These are phyloP conservation scores for Peronospora farinosa DNA, from an alignment of 352 stramenopile genomes.

Conservation along the genomic window DNA sequence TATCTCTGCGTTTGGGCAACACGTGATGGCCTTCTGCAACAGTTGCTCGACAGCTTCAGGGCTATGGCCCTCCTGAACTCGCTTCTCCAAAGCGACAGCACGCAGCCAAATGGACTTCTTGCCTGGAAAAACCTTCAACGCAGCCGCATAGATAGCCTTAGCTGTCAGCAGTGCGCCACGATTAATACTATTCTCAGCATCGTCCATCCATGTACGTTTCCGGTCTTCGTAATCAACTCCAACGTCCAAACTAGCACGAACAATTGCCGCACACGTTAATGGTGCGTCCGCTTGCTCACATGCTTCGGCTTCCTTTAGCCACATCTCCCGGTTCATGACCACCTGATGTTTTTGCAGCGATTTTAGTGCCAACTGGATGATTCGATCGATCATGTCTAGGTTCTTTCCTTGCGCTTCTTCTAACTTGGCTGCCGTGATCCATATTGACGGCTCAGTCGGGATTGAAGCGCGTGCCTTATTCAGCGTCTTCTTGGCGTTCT, in stretches of 20 bases:
- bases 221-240: slow-evolving; percentile 94
- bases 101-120: slow-evolving; percentile 96
- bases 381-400: slow-evolving; percentile 72
- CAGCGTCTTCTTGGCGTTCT: slow-evolving; percentile 95
- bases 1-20: slow-evolving; percentile 92
- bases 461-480: slow-evolving; percentile 93
- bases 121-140: slow-evolving; percentile 79
- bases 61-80: slow-evolving; percentile 80
- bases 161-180: slow-evolving; percentile 87
- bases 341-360: slow-evolving; percentile 89
- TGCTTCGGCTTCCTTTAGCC: slow-evolving; percentile 95
- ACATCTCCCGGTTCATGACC: slow-evolving; percentile 92
- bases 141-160: slow-evolving; percentile 91
- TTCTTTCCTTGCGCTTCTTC: slow-evolving; percentile 96
- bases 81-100: slow-evolving; percentile 94
- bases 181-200: slow-evolving; percentile 90
- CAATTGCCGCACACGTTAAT: slow-evolving; percentile 92
- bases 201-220: slow-evolving; percentile 95
- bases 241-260: slow-evolving; percentile 90
- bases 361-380: slow-evolving; percentile 76
- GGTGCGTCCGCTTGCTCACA: slow-evolving; percentile 88
- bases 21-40: slow-evolving; percentile 89
- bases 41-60: slow-evolving; percentile 79
- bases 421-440: slow-evolving; percentile 97
- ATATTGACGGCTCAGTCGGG: slow-evolving; percentile 95